Conservation (phyloP, 495 filamentous ascomycete species). For the Cudoniella acicularis region DNA sequence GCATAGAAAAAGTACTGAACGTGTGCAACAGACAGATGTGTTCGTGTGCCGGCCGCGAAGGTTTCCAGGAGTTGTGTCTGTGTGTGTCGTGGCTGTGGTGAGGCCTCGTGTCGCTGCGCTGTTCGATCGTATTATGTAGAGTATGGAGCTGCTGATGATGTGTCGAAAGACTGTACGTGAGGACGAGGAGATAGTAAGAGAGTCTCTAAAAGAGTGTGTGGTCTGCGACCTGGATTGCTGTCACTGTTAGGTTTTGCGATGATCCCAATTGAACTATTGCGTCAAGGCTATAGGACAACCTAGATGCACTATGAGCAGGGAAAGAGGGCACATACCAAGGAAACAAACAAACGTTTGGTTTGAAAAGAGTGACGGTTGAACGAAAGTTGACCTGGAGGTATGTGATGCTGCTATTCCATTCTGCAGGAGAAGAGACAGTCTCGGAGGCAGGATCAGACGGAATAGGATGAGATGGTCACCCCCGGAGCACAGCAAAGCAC, state of each 20-base stretch:
- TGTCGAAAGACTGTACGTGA: background rate
- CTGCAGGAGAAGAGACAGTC: background rate
- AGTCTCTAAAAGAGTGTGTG: slow-evolving; percentile 3
- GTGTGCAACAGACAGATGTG: background rate
- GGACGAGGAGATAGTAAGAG: background rate
- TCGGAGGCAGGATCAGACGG: background rate
- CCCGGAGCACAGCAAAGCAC: background rate
- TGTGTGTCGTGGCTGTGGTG: background rate
- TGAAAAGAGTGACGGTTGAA: slow-evolving; percentile 18
- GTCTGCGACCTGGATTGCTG: slow-evolving; percentile 1
- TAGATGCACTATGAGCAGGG: background rate
- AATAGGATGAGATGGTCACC: no score
- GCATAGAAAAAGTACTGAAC: background rate
- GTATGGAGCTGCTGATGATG: background rate
- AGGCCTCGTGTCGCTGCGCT: background rate
- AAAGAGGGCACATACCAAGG: slow-evolving; percentile 3
- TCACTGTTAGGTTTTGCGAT: background rate
- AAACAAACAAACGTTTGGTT: slow-evolving; percentile 10
- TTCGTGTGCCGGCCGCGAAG: slow-evolving; percentile 2
- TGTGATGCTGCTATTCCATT: background rate
- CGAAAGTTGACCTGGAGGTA: background rate
- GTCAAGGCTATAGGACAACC: background rate
- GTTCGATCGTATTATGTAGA: background rate
- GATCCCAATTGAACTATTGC: slow-evolving; percentile 2
- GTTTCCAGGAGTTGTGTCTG: background rate